Evolutionary conservation across 768 basidiomycete species (phyloP).

Genomic region (Chiua virens): DNA sequence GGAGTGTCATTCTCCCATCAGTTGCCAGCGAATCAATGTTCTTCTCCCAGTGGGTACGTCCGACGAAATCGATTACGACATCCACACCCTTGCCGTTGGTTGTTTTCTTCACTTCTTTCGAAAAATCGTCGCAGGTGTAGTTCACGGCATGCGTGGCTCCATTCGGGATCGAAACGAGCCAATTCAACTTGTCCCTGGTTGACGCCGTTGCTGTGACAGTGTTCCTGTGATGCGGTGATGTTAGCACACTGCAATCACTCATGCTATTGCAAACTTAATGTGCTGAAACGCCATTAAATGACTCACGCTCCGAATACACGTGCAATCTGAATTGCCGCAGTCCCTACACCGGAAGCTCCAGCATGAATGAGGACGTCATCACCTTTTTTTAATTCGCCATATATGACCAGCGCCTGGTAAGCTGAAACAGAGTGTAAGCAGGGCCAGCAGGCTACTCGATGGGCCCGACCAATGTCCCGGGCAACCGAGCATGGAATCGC

Average conservation of each 20-base stretch:
- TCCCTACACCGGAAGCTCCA: conserved; percentile 86
- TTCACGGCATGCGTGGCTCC: conserved; percentile 78
- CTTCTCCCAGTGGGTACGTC: conserved; percentile 68
- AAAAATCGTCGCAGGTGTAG: conserved; percentile 84
- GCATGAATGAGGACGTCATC: conserved; percentile 87
- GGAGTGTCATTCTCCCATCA: conserved; percentile 74
- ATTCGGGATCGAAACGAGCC: conserved; percentile 62
- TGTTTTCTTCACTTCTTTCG: conserved; percentile 63
- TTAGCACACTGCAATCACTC: conserved; percentile 2
- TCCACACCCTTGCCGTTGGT: conserved; percentile 75
- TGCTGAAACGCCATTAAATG: conserved; percentile 1
- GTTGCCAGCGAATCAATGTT: conserved; percentile 69
- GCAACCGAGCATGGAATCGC: conserved; percentile 8
- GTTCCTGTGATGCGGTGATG: conserved; percentile 44
- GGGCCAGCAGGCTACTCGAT: conserved; percentile 6
- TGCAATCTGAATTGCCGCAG: conserved; percentile 87
- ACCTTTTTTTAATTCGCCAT: conserved; percentile 65
- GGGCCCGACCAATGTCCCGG: neutral
- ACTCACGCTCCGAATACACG: conserved; percentile 72
- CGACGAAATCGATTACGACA: conserved; percentile 84
- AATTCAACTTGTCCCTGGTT: conserved; percentile 77
- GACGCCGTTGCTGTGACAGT: conserved; percentile 87
- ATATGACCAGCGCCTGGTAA: conserved; percentile 62
- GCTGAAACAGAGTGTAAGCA: conserved; percentile 35
- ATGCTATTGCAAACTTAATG: neutral